phyloP scores from a whole-genome alignment of 805 yeast species.

The Zygotorulaspora danielsina region DNA sequence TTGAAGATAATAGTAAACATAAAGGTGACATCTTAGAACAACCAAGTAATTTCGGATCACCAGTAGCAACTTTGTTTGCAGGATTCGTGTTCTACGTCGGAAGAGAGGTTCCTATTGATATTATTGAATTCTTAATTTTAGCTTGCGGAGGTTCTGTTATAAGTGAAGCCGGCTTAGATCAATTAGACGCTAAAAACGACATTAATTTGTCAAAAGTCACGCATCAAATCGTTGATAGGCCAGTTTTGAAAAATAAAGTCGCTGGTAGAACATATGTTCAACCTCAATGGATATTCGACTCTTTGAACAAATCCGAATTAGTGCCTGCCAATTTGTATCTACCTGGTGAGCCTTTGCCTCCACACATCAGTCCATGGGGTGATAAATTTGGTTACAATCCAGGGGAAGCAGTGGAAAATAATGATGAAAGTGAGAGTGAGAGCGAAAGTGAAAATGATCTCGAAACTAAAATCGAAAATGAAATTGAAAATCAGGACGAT shows the following conservation, averaged over 20 bases:
- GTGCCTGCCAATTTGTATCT: constrained; percentile 77
- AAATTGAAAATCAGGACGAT: constrained; percentile 46
- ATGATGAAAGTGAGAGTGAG: constrained; percentile 41
- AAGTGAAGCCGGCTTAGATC: constrained; percentile 85
- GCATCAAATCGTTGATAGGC: constrained; percentile 93
- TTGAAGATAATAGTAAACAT: constrained; percentile 57
- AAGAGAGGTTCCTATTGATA: constrained; percentile 92
- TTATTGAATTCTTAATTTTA: constrained; percentile 79
- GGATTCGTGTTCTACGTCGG: constrained; percentile 81
- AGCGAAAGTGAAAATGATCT: constrained; percentile 45
- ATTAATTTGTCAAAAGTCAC: constrained; percentile 69
- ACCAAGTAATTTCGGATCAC: constrained; percentile 57
- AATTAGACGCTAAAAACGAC: constrained; percentile 43
- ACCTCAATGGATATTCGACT: constrained; percentile 98
- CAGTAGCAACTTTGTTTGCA: constrained; percentile 62
- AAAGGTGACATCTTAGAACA: constrained; percentile 68
- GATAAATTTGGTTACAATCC: constrained; percentile 91
- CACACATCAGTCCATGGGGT: constrained; percentile 99
- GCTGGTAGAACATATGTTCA: constrained; percentile 92
- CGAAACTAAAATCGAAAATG: too few species aligned
- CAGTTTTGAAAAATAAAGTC: constrained; percentile 67
- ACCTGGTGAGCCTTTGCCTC: constrained; percentile 93
- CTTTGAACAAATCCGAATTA: constrained; percentile 70
- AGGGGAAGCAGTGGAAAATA: constrained; percentile 44
- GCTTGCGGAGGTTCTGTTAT: constrained; percentile 83